Conservation (phyloP, 306 rosid species). For the Cicer bijugum region DNA sequence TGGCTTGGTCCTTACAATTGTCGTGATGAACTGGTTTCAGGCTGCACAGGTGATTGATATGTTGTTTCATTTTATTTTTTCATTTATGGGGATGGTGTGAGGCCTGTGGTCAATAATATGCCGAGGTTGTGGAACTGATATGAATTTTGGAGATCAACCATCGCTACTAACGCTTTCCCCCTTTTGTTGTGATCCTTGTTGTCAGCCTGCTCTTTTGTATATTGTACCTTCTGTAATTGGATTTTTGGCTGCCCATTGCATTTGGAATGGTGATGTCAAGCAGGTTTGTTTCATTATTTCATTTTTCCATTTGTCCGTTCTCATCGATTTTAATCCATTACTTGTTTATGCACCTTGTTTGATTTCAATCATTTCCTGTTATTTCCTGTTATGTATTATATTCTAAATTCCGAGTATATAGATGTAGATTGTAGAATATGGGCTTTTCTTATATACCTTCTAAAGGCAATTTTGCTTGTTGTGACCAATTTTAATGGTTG, state of each 20-base stretch:
- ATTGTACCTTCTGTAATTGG: constrained; percentile 94
- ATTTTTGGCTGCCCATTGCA: constrained; percentile 89
- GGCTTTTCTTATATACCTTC: constrained; percentile 7
- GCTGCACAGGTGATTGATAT: constrained; percentile 89
- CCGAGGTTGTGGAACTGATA: constrained; percentile 12
- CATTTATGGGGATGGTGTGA: neutral
- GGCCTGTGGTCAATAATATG: neutral
- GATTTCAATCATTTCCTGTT: constrained; percentile 28
- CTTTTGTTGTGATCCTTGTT: constrained; percentile 38
- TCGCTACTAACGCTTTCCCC: constrained; percentile 31
- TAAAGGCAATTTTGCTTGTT: constrained; percentile 5
- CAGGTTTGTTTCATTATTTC: constrained; percentile 64
- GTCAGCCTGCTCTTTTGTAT: constrained; percentile 94
- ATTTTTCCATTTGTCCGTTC: constrained; percentile 15
- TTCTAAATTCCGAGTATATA: neutral
- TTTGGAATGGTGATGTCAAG: constrained; percentile 94
- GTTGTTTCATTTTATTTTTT: constrained; percentile 36
- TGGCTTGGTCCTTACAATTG: constrained; percentile 87
- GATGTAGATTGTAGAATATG: neutral
- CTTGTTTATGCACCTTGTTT: constrained; percentile 23
- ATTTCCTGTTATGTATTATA: neutral
- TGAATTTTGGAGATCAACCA: constrained; percentile 1
- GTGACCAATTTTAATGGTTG: constrained; percentile 4
- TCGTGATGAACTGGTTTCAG: constrained; percentile 99
- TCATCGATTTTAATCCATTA: neutral